These are phyloP conservation scores for Collybia nuda DNA, from an alignment of 768 basidiomycete genomes.

Conservation along the genomic window DNA sequence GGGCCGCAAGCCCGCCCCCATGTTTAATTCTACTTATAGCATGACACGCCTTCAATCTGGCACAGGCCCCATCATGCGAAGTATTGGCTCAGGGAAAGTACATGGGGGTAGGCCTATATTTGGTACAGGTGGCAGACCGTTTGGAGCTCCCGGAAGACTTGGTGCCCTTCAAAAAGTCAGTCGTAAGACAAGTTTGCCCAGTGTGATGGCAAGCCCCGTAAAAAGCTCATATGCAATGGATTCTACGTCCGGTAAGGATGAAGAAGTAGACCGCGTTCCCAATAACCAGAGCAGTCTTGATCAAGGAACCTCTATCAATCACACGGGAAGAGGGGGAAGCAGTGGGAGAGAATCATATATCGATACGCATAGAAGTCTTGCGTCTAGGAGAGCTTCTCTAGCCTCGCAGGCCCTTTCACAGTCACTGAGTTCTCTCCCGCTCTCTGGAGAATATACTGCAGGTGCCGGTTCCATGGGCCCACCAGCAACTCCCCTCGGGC, in stretches of 20 bases:
- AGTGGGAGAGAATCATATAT: slow-evolving; percentile 10
- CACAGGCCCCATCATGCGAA: slow-evolving; percentile 15
- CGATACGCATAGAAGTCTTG: slow-evolving; percentile 30
- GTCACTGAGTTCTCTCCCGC: slow-evolving; percentile 50
- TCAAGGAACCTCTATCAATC: too few relatives aligned
- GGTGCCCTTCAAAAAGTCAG: slow-evolving; percentile 31
- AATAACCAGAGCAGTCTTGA: slow-evolving; percentile 7
- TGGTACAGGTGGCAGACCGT: too few relatives aligned
- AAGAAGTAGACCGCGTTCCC: slow-evolving; percentile 16
- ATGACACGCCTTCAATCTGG: slow-evolving; percentile 10
- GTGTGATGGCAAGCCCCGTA: slow-evolving; percentile 48
- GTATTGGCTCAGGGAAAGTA: neutral
- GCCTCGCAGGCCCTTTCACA: slow-evolving; percentile 62
- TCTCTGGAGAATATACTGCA: slow-evolving; percentile 25
- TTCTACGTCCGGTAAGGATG: slow-evolving; percentile 9
- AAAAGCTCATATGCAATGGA: slow-evolving; percentile 28
- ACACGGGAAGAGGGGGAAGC: slow-evolving; percentile 25
- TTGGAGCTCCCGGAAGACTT: slow-evolving; percentile 5
- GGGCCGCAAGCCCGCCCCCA: too few relatives aligned
- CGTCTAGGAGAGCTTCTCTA: slow-evolving; percentile 55
- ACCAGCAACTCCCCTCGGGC: slow-evolving; percentile 42
- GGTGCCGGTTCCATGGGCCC: slow-evolving; percentile 41
- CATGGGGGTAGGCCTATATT: slow-evolving; percentile 13
- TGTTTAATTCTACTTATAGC: too few relatives aligned
- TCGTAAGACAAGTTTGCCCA: slow-evolving; percentile 44